Conservation (phyloP, 2,329 filamentous ascomycete species). For the Huntiella savannae region DNA sequence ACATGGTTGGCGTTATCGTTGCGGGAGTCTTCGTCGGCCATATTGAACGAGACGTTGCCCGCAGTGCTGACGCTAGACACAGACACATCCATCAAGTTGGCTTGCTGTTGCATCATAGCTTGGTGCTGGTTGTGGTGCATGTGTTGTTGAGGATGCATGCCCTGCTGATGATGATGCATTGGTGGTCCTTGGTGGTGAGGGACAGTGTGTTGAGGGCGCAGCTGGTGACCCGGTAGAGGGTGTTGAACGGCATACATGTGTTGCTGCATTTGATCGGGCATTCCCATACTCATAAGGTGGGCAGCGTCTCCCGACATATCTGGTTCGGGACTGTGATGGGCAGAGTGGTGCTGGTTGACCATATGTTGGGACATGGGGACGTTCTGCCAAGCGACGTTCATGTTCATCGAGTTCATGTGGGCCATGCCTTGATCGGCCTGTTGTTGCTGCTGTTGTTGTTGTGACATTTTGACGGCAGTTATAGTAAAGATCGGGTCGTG, state of each 20-base stretch:
- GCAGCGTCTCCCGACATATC: slow-evolving; percentile 7
- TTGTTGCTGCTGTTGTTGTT: background rate
- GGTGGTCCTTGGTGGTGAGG: slow-evolving; percentile 8
- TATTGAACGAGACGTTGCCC: slow-evolving; percentile 5
- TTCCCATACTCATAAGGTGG: slow-evolving; percentile 8
- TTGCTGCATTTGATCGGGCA: slow-evolving; percentile 8
- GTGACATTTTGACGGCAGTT: slow-evolving; percentile 5
- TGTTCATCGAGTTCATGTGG: slow-evolving; percentile 8
- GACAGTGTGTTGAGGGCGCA: slow-evolving; percentile 4
- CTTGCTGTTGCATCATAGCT: slow-evolving; percentile 26
- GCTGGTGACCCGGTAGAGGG: slow-evolving; percentile 4
- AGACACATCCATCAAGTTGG: slow-evolving; percentile 15
- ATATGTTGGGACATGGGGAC: slow-evolving; percentile 4
- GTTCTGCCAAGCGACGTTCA: slow-evolving; percentile 6
- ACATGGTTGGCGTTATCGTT: slow-evolving; percentile 8
- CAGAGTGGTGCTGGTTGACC: slow-evolving; percentile 1
- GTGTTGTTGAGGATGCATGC: slow-evolving; percentile 8
- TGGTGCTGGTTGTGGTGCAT: slow-evolving; percentile 20
- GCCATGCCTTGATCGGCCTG: slow-evolving; percentile 7
- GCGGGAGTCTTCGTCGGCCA: slow-evolving; percentile 6
- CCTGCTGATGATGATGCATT: slow-evolving; percentile 6
- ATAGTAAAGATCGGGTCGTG: background rate
- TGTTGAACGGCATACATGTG: slow-evolving; percentile 8
- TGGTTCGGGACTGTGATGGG: slow-evolving; percentile 4
- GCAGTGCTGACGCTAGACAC: slow-evolving; percentile 4